phyloP scores from a whole-genome alignment of 495 filamentous ascomycete species.

The Hypoxylon perforatum region DNA sequence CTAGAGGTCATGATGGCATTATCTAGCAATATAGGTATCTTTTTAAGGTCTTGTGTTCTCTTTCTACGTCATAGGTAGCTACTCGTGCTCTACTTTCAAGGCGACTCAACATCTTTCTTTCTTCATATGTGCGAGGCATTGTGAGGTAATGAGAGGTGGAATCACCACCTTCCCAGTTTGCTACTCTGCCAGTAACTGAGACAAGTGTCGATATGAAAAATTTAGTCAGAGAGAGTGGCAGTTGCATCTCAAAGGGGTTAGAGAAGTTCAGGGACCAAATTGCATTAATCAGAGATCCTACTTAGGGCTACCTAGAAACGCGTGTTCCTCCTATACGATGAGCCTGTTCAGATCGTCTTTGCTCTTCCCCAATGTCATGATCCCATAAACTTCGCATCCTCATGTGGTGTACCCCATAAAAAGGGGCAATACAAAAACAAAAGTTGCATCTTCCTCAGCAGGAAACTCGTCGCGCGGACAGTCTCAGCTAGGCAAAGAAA shows the following conservation, averaged over 20 bases:
- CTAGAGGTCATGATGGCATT: no score
- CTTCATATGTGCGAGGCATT: no score
- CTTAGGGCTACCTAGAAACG: slow-evolving; percentile 23
- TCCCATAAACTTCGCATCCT: slow-evolving; percentile 4
- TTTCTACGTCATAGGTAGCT: no score
- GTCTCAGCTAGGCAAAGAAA: neutral
- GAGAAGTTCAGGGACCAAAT: neutral
- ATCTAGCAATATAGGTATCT: no score
- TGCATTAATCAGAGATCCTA: slow-evolving; percentile 28
- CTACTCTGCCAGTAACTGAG: no score
- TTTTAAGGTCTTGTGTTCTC: no score
- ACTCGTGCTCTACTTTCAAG: no score
- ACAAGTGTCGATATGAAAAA: neutral
- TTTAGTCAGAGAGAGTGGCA: neutral
- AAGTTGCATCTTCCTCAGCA: slow-evolving; percentile 1
- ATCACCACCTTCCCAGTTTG: no score
- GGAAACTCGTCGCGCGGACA: neutral
- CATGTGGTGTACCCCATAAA: neutral
- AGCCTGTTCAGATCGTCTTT: neutral
- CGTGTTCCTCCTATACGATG: slow-evolving; percentile 4
- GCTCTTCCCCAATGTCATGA: no score
- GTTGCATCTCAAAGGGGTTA: neutral
- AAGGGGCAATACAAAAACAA: no score
- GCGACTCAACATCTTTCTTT: no score
- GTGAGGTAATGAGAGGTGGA: no score